Evolutionary conservation across 176 grass and related monocot genomes (phyloP).

Genomic region (Neostapfia colusana): DNA sequence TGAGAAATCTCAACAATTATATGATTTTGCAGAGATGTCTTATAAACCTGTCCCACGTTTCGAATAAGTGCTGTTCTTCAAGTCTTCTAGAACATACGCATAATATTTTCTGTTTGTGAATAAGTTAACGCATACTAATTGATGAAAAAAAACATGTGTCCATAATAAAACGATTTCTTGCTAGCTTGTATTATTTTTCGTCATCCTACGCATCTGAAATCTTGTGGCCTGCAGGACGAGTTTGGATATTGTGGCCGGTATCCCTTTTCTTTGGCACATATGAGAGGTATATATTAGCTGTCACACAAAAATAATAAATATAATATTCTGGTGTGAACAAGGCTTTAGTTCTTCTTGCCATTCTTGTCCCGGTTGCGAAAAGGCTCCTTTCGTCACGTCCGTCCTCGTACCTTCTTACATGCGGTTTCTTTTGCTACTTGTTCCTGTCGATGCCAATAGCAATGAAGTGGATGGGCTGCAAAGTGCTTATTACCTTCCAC

Average conservation of each 20-base stretch:
- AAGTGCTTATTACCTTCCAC: neutral
- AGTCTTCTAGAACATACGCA: no score
- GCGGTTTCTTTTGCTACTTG: neutral
- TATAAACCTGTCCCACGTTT: no score
- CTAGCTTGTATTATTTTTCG: neutral
- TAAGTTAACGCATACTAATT: no score
- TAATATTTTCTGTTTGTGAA: neutral
- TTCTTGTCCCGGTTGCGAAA: neutral
- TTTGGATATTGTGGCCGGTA: neutral
- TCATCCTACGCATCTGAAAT: neutral
- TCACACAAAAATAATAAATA: neutral
- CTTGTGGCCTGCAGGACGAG: neutral
- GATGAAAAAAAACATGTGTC: no score
- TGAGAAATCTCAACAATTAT: no score
- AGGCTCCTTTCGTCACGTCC: slow-evolving; percentile 16
- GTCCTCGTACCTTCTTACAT: neutral
- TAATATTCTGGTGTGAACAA: neutral
- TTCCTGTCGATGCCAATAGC: neutral
- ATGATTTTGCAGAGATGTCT: no score
- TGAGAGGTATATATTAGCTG: neutral
- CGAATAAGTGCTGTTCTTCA: no score
- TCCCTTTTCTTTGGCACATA: neutral
- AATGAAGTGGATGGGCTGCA: neutral
- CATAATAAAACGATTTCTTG: neutral
- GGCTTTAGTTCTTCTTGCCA: neutral